Percentiles rank a stretch among this genome's conserved stretches.
phyloP scores from a whole-genome alignment of 805 yeast species.

The Kurtzmaniella fragi region DNA sequence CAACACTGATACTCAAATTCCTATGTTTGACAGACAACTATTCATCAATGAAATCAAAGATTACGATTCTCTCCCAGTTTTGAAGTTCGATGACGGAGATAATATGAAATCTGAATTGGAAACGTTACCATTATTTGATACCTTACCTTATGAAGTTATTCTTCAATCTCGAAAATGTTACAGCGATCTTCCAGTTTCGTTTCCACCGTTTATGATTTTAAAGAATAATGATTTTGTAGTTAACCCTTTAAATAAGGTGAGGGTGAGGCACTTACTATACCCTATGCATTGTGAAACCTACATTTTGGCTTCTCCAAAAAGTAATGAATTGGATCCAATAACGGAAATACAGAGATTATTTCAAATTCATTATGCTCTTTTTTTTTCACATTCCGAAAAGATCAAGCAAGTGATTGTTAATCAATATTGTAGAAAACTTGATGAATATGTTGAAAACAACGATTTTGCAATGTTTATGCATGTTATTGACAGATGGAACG shows the following conservation, averaged over 20 bases:
- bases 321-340: conserved; percentile 57
- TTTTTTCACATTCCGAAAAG: conserved; percentile 32
- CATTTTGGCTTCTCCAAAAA: conserved; percentile 44
- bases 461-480: conserved; percentile 31
- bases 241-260: conserved; percentile 25
- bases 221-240: conserved; percentile 5
- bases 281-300: conserved; percentile 49
- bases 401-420: conserved; percentile 25
- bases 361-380: conserved; percentile 36
- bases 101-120: conserved; percentile 14
- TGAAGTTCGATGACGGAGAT: conserved; percentile 12
- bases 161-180: conserved; percentile 23
- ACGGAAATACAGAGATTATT: conserved; percentile 51
- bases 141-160: conserved; percentile 27
- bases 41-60: conserved; percentile 26
- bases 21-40: conserved; percentile 21
- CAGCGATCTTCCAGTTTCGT: conserved; percentile 28
- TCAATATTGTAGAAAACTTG: conserved; percentile 30
- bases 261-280: conserved; percentile 29
- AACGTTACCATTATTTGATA: conserved; percentile 21
- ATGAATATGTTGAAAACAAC: conserved; percentile 24
- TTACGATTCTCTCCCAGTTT: conserved; percentile 14
- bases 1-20: conserved; percentile 23
- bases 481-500: conserved; percentile 38
- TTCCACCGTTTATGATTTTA: conserved; percentile 22